Evolutionary conservation across 2,329 filamentous ascomycete genomes (phyloP).

Genomic region (Alternaria brassicicola): DNA sequence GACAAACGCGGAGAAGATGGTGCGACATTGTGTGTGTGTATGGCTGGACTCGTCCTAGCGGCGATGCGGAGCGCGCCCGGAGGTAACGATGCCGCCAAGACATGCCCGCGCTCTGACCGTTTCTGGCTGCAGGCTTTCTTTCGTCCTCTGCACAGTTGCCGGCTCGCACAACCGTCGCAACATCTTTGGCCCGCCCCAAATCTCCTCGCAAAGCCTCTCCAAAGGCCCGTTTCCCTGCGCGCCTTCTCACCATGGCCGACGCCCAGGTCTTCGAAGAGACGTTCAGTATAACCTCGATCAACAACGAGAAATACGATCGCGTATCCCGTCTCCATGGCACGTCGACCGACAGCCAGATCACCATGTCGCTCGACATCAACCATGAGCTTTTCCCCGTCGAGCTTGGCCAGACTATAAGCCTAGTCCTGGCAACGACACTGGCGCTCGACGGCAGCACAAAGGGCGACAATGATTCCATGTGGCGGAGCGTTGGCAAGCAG

Average conservation of each 20-base stretch:
- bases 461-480: slow-evolving; percentile 60
- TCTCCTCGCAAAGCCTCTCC: neutral
- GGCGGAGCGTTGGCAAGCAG: slow-evolving; percentile 67
- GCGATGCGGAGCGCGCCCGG: slow-evolving; percentile 18
- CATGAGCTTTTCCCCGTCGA: slow-evolving; percentile 83
- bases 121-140: slow-evolving; percentile 23
- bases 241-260: slow-evolving; percentile 68
- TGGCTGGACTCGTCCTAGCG: neutral
- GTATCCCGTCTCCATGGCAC: slow-evolving; percentile 83
- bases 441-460: slow-evolving; percentile 77
- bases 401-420: slow-evolving; percentile 75
- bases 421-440: slow-evolving; percentile 84
- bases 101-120: slow-evolving; percentile 7
- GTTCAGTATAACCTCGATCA: slow-evolving; percentile 80
- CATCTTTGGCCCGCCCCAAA: neutral
- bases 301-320: slow-evolving; percentile 92
- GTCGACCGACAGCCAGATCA: slow-evolving; percentile 76
- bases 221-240: neutral
- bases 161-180: slow-evolving; percentile 4
- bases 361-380: slow-evolving; percentile 90
- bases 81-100: slow-evolving; percentile 19
- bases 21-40: neutral
- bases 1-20: neutral
- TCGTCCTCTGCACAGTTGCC: slow-evolving; percentile 7
- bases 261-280: slow-evolving; percentile 92